Percentiles rank a stretch among this genome's conserved stretches.
Conservation (phyloP, 441 rosid species). For the Adansonia madagascariensis region DNA sequence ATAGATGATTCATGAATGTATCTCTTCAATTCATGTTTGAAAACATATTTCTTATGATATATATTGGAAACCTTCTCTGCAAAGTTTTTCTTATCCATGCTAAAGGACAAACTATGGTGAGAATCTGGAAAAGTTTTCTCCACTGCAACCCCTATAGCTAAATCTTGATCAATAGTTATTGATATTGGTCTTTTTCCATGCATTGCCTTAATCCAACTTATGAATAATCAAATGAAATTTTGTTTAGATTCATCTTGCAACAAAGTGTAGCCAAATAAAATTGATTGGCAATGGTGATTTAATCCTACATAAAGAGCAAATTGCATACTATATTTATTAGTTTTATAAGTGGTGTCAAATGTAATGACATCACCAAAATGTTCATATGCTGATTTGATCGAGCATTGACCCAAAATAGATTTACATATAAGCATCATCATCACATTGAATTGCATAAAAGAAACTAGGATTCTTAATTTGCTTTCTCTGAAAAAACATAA, state of each 20-base stretch:
- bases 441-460: neutral
- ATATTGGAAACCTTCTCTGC: neutral
- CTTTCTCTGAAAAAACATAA: neutral
- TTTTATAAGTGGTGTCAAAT: neutral
- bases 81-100: neutral
- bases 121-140: neutral
- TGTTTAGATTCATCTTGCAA: too few relatives aligned
- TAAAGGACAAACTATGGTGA: neutral
- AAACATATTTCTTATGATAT: neutral
- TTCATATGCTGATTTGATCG: neutral
- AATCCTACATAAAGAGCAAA: neutral
- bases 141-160: neutral
- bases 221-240: too few relatives aligned
- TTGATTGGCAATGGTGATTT: neutral
- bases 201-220: too few relatives aligned
- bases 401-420: constrained; percentile 13
- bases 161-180: too few relatives aligned
- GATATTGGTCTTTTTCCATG: too few relatives aligned
- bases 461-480: neutral
- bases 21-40: neutral
- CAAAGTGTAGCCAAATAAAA: too few relatives aligned
- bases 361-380: constrained; percentile 10
- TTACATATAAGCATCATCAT: neutral
- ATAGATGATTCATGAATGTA: neutral
- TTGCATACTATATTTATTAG: neutral